Evolutionary conservation across 2,329 filamentous ascomycete genomes (phyloP), one percentile per base, ranked within the genome.

Genomic region (Diaporthe capsici): DNA sequence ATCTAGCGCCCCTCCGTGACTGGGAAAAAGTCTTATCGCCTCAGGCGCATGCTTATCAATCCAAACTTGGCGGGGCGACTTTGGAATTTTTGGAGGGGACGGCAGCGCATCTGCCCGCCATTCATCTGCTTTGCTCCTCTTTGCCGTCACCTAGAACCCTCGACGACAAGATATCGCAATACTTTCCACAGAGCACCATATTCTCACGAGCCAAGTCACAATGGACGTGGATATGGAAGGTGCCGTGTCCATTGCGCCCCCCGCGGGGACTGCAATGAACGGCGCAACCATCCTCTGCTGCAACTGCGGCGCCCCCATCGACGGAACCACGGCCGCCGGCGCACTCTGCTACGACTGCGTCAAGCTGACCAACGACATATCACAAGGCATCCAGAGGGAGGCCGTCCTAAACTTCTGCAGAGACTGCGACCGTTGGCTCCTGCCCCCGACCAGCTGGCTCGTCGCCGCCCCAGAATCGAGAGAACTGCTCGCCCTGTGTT

Each of bases 281-380:
- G 79, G 81, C 76, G 85, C 85, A 76, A 87, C 85, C n/a, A 98
- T 98, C 82, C 94, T 99, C 75, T 99, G 97, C 86, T 98, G 95
- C 88, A 98, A 98, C 89, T 99, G 97, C 85, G 97, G 96, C 82
- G 95, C 95, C 76, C 93, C 96, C 53, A 98, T 99, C 81, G 96
- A 98, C 85, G 97, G 97, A 84, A 98, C 95, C 25, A 92, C 92
- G 20, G 90, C 94, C 37, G 93, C 94, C 72, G 95, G 95, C 77
- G 96, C 97, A 55, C 92, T 98, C 75, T 99, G 97, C 87, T 95
- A 95, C 84, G 96, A 98, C 88, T 98, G 97, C 85, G 92, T 98
- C 83, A 98, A 98, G 84, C 91, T 97, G 80, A 97, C 95, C 67
- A 92, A 97, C 85, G 97, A 99, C 85, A 96, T 98, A 80, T 97